phyloP scores from a whole-genome alignment of 2,329 filamentous ascomycete species.

The Karstenula rhodostoma region DNA sequence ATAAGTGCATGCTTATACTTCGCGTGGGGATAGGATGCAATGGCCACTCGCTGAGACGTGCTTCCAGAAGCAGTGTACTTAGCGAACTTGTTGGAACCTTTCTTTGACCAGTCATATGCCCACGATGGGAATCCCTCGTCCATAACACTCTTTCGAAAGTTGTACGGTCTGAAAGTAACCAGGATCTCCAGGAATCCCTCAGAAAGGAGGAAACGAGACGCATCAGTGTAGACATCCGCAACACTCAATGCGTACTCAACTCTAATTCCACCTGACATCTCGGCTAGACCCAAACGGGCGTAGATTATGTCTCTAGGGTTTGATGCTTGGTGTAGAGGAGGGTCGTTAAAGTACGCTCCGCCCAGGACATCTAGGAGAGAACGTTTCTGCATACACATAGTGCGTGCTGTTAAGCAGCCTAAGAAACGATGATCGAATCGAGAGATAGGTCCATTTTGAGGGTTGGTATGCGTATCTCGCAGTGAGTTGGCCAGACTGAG shows the following conservation, averaged over 20 bases:
- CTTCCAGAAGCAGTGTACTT: not conserved
- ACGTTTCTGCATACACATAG: constrained; percentile 1
- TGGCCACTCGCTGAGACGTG: constrained; percentile 5
- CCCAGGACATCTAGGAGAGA: constrained; percentile 8
- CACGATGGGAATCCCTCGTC: constrained; percentile 6
- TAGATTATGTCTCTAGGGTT: constrained; percentile 4
- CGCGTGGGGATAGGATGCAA: not conserved
- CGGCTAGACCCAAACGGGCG: constrained; percentile 7
- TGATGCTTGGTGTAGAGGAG: constrained; percentile 1
- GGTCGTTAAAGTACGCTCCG: constrained; percentile 8
- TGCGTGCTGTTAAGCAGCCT: constrained; percentile 9
- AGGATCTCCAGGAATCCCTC: constrained; percentile 7
- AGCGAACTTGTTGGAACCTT: constrained; percentile 2
- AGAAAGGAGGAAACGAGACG: constrained; percentile 4
- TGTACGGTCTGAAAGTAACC: constrained; percentile 9
- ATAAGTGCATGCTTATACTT: not conserved
- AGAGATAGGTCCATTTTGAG: not conserved
- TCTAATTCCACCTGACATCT: not conserved
- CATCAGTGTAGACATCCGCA: constrained; percentile 5
- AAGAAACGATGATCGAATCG: constrained; percentile 9
- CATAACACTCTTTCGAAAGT: not conserved
- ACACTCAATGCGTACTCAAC: constrained; percentile 1
- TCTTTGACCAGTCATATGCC: constrained; percentile 10
- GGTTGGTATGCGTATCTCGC: not conserved
- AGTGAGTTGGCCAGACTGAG: constrained; percentile 2